Percentiles rank a stretch among this genome's conserved stretches.
These are phyloP conservation scores for Pluteus cervinus DNA, from an alignment of 768 basidiomycete species.

Conservation along the genomic window DNA sequence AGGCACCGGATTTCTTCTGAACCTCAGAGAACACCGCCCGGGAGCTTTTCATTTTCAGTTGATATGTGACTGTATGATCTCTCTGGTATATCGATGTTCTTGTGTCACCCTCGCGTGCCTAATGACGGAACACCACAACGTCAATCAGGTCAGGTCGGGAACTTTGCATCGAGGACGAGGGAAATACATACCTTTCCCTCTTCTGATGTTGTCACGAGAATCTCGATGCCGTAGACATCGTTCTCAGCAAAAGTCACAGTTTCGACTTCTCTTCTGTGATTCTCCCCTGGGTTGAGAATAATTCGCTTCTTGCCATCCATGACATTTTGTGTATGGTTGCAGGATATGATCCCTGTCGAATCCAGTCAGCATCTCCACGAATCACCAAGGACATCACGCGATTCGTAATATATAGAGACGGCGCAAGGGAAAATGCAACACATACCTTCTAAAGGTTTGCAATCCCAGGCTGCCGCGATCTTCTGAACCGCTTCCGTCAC, in stretches of 20 bases:
- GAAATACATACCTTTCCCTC: slow-evolving; percentile 76
- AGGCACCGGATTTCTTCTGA: slow-evolving; percentile 95
- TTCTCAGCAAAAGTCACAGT: slow-evolving; percentile 82
- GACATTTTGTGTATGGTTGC: slow-evolving; percentile 89
- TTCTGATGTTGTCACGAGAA: slow-evolving; percentile 80
- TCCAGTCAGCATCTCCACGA: too few species aligned
- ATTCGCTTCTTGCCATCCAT: slow-evolving; percentile 97
- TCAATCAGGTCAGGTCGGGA: slow-evolving; percentile 2
- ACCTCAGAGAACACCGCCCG: slow-evolving; percentile 96
- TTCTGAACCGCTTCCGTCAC: slow-evolving; percentile 84
- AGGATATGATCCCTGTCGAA: slow-evolving; percentile 81
- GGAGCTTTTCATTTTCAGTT: slow-evolving; percentile 96
- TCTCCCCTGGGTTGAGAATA: slow-evolving; percentile 82
- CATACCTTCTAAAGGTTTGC: slow-evolving; percentile 92
- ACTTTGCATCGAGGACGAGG: slow-evolving; percentile 3
- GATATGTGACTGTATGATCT: slow-evolving; percentile 81
- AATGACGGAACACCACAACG: too few species aligned
- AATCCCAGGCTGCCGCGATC: slow-evolving; percentile 66
- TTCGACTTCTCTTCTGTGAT: slow-evolving; percentile 83
- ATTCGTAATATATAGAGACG: slow-evolving; percentile 7
- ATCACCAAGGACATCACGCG: too few species aligned
- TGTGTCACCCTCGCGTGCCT: slow-evolving; percentile 88
- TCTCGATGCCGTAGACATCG: slow-evolving; percentile 93
- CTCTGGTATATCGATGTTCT: slow-evolving; percentile 92
- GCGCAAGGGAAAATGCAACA: slow-evolving; percentile 6